These are phyloP conservation scores for Corymbia calophylla DNA, from an alignment of 441 rosid species.

Conservation along the genomic window DNA sequence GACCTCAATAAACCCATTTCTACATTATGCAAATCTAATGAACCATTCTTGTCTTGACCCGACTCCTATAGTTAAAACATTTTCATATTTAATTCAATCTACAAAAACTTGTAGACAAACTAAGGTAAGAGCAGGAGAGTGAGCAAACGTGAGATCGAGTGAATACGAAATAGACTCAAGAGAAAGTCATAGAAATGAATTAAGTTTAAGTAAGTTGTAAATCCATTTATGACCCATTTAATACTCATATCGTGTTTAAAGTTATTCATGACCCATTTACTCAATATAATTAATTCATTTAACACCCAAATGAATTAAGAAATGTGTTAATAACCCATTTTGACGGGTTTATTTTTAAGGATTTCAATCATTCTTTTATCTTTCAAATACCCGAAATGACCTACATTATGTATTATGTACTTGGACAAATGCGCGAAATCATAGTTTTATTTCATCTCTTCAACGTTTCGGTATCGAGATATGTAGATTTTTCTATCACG, in stretches of 20 bases:
- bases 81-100: too few species aligned
- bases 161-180: neutral
- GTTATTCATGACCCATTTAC: too few species aligned
- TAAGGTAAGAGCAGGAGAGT: neutral
- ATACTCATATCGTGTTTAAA: too few species aligned
- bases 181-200: neutral
- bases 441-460: neutral
- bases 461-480: neutral
- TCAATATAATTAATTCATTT: too few species aligned
- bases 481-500: neutral
- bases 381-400: neutral
- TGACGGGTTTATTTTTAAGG: neutral
- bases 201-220: neutral
- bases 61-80: too few species aligned
- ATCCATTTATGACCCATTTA: neutral
- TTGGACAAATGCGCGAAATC: neutral
- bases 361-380: neutral
- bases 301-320: neutral
- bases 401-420: neutral
- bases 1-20: too few species aligned
- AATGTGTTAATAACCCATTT: neutral
- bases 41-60: neutral
- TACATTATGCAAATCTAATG: too few species aligned
- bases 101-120: neutral
- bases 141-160: accelerated